Evolutionary conservation across 192 early-diverging fungal genomes (phyloP).

Genomic region (Linnemannia exigua): DNA sequence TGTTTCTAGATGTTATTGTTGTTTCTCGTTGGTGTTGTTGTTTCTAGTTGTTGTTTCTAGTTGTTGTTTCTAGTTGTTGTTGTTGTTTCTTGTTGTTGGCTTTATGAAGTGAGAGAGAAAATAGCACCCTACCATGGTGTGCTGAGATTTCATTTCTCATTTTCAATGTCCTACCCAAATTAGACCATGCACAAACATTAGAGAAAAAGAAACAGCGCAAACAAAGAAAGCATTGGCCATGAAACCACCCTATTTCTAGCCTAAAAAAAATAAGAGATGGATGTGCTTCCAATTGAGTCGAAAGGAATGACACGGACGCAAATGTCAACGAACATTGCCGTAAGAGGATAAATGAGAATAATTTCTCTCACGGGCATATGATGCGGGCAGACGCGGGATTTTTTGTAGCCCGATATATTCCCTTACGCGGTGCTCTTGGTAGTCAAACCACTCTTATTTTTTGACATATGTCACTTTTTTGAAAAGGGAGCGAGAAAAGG

Average conservation of each 20-base stretch:
- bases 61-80: neutral
- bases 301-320: neutral
- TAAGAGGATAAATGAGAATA: too few relatives aligned
- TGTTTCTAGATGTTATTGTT: too few relatives aligned
- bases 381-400: conserved; percentile 15
- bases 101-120: neutral
- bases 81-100: too few relatives aligned
- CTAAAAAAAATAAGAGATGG: neutral
- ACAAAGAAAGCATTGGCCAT: conserved; percentile 9
- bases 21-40: too few relatives aligned
- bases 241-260: conserved; percentile 8
- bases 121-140: neutral
- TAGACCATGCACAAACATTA: neutral
- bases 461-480: neutral
- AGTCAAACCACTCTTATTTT: neutral
- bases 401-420: conserved; percentile 18
- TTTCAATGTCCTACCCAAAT: neutral
- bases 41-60: neutral
- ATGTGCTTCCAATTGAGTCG: neutral
- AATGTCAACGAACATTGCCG: neutral
- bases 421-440: conserved; percentile 1
- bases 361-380: neutral
- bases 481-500: neutral
- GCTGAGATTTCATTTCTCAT: neutral
- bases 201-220: neutral